Evolutionary conservation across 208 protist species (phyloP), one percentile per base, ranked within the genome.

Genomic region (Acanthamoeba quina): DNA sequence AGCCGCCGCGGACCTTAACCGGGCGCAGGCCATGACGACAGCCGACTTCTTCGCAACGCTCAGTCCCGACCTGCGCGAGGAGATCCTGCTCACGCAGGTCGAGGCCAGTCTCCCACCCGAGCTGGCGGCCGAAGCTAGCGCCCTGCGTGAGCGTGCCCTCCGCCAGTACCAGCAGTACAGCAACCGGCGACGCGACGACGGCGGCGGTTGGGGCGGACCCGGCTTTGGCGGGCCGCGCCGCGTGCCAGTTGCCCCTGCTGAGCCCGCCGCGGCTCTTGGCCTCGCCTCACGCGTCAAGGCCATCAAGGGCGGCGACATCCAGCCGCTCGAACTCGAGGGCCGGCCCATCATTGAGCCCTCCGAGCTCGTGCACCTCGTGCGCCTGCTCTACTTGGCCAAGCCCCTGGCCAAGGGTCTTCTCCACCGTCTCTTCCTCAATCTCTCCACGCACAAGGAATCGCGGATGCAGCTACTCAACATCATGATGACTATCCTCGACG

Each of bases 61-160:
- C 1, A 90, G 94, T 52, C 95, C 94, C 37, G 96, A 98, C 60
- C 92, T 98, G 76, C 95, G 96, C 19, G 78, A 97, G 21, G 98
- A 99, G 88, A 96, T 99, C 10, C 95, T 99, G 37, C 94, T 98
- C 54, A 95, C 94, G 34, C 95, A 96, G 70, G 95, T 96, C 68
- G 96, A 97, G 26, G 98, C 98, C 37, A 97, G 96, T n/a, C 94
- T 99, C 4, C 96, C 97, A 78, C 97, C 98, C 21, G 97, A 98
- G 66, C 86, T 99, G 5, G 95, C 97, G 37, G 97, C 96, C 0
- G 98, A 99, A 95, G 98, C 98, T 21, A 94, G 95, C 58, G 93
- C 95, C 76, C 92, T 99, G 34, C 76, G 89, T 19, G 89, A 93
- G 56, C 89, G 89, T 10, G 89, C 89, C 15, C 41, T 70, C 21